Conservation (phyloP, 1,284 basidiomycete species). For the Pseudozyma tsukubaensis region DNA sequence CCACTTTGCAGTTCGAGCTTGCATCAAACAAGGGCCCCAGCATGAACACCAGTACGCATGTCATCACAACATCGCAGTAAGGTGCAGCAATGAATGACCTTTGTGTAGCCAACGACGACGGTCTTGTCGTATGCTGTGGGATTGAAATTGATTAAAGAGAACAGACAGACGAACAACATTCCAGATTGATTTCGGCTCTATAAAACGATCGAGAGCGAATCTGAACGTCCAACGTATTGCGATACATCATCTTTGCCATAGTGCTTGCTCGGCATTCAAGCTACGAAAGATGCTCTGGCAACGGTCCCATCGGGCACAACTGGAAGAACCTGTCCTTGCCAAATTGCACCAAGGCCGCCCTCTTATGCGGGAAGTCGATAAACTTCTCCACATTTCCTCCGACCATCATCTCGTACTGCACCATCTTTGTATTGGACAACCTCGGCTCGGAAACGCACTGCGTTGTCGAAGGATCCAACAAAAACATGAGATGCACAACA, state of each 20-base stretch:
- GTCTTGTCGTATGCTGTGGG: too few relatives aligned
- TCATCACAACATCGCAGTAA: too few relatives aligned
- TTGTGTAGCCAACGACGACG: too few relatives aligned
- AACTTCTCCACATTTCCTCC: constrained; percentile 65
- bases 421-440: constrained; percentile 63
- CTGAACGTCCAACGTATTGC: too few relatives aligned
- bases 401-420: constrained; percentile 63
- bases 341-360: constrained; percentile 61
- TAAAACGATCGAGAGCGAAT: background rate
- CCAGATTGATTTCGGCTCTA: too few relatives aligned
- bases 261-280: background rate
- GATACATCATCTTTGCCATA: too few relatives aligned
- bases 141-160: too few relatives aligned
- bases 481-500: constrained; percentile 62
- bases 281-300: constrained; percentile 41
- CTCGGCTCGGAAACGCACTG: constrained; percentile 62
- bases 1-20: too few relatives aligned
- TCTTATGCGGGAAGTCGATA: constrained; percentile 64
- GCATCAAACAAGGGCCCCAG: too few relatives aligned
- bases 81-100: too few relatives aligned
- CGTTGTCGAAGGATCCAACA: constrained; percentile 57
- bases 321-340: constrained; percentile 64
- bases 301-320: constrained; percentile 56
- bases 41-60: too few relatives aligned
- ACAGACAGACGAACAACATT: too few relatives aligned